Evolutionary conservation across 192 early-diverging fungal genomes (phyloP).

Genomic region (Coemansia sp.): DNA sequence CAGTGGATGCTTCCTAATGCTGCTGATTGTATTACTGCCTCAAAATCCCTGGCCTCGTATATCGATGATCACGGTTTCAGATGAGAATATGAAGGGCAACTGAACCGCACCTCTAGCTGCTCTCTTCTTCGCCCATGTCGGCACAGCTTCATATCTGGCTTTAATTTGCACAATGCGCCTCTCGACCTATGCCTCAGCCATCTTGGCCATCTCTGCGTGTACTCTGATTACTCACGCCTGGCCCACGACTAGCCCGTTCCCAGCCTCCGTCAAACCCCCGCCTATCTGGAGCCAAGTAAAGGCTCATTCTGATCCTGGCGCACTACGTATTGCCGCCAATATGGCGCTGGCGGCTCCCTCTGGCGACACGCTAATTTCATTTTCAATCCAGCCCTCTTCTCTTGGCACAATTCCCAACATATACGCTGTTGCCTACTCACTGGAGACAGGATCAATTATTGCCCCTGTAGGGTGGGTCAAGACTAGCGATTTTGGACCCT

Average conservation of each 20-base stretch:
- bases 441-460: not conserved
- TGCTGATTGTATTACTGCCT: not conserved
- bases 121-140: not conserved
- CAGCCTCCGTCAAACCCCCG: conserved; percentile 4
- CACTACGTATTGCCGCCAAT: not conserved
- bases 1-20: not conserved
- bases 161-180: not conserved
- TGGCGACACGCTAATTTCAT: conserved; percentile 12
- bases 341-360: conserved; percentile 2
- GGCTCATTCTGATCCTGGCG: conserved; percentile 3
- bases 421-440: conserved; percentile 15
- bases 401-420: not conserved
- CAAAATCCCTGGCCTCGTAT: not conserved
- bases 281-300: conserved; percentile 3
- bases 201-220: not conserved
- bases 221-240: not conserved
- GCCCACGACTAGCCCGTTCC: conserved; percentile 3
- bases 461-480: conserved; percentile 9
- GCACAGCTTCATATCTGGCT: too few relatives aligned
- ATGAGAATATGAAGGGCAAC: not conserved
- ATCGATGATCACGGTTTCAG: not conserved
- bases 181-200: not conserved
- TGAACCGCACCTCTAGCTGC: not conserved
- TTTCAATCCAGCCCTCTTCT: conserved; percentile 12
- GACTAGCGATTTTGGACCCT: not conserved